A percentile compares a stretch with the other conserved stretches of the same genome.
Conservation (phyloP, 2,329 filamentous ascomycete species). For the Aspergillus sp. region DNA sequence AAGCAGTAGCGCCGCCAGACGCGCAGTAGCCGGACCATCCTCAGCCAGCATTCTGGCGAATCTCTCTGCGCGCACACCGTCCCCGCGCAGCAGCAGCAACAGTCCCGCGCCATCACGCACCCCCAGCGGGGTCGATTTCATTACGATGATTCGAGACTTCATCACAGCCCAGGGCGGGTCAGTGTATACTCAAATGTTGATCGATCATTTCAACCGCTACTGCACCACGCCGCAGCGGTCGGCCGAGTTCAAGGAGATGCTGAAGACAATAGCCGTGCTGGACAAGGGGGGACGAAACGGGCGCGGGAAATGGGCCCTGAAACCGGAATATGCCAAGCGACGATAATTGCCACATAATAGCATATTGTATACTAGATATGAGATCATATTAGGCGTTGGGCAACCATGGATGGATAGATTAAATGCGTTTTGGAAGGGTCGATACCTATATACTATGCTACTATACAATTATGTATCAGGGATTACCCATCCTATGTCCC, state of each 20-base stretch:
- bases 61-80: conserved; percentile 33
- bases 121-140: conserved; percentile 62
- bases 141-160: conserved; percentile 74
- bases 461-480: not conserved
- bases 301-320: conserved; percentile 61
- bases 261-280: conserved; percentile 74
- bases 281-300: conserved; percentile 55
- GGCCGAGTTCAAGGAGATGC: conserved; percentile 77
- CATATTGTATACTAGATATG: no score
- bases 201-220: conserved; percentile 85
- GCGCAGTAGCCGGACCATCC: conserved; percentile 41
- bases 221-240: conserved; percentile 70
- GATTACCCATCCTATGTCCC: not conserved
- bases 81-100: conserved; percentile 25
- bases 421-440: not conserved
- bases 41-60: conserved; percentile 44
- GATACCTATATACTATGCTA: no score
- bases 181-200: conserved; percentile 79
- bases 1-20: conserved; percentile 37
- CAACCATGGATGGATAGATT: not conserved
- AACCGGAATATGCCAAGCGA: conserved; percentile 53
- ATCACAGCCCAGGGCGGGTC: conserved; percentile 75
- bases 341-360: conserved; percentile 4
- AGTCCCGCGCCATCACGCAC: conserved; percentile 50
- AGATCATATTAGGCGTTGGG: not conserved